A percentile compares a stretch with the other conserved stretches of the same genome.
Evolutionary conservation across 768 basidiomycete species (phyloP).

Genomic region (Melanogaster broomeanus): DNA sequence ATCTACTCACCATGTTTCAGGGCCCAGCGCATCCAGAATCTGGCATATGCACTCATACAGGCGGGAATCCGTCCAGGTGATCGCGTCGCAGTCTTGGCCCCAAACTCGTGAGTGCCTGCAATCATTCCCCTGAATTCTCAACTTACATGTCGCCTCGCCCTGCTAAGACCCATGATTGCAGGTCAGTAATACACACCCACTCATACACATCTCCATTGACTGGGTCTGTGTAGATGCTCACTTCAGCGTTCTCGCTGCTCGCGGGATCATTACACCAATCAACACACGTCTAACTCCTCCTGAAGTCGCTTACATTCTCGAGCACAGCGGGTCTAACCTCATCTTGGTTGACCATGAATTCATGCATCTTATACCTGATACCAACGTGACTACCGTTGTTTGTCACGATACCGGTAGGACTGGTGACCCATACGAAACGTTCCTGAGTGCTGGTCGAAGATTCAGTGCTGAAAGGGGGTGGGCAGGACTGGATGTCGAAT

Average conservation of each 20-base stretch:
- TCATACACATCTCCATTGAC: neutral
- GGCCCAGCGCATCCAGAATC: constrained; percentile 83
- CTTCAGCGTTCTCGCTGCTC: constrained; percentile 74
- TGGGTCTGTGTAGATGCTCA: constrained; percentile 59
- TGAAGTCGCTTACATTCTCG: constrained; percentile 81
- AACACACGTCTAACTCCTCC: constrained; percentile 79
- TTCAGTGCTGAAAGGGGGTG: constrained; percentile 77
- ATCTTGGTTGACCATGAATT: constrained; percentile 80
- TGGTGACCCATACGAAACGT: constrained; percentile 80
- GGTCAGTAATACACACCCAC: constrained; percentile 39
- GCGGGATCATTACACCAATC: constrained; percentile 70
- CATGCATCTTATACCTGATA: constrained; percentile 50
- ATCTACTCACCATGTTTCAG: constrained; percentile 35
- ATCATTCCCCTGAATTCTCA: too few relatives aligned
- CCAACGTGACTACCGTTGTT: constrained; percentile 56
- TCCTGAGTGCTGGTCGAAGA: constrained; percentile 62
- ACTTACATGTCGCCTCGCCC: neutral
- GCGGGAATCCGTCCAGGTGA: constrained; percentile 79
- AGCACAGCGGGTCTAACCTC: constrained; percentile 73
- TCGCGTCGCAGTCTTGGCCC: constrained; percentile 79
- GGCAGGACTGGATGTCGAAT: constrained; percentile 67
- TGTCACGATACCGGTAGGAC: constrained; percentile 67
- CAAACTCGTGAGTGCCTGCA: constrained; percentile 68
- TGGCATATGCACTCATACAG: constrained; percentile 79
- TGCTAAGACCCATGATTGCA: constrained; percentile 64